phyloP scores from a whole-genome alignment of 148 eudicot species.

The Heliosperma pusillum region DNA sequence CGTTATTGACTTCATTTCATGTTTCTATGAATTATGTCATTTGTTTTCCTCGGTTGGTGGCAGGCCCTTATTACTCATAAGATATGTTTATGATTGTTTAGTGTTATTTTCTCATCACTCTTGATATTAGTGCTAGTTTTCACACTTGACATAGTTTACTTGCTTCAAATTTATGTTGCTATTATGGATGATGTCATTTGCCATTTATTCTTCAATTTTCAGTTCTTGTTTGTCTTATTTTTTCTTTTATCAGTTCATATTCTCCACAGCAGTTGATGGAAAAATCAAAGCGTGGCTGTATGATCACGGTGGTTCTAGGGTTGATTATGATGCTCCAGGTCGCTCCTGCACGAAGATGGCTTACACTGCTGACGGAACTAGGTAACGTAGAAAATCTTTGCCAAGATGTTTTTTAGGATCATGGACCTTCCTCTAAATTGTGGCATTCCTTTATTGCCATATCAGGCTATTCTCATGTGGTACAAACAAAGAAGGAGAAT shows the following conservation, averaged over 20 bases:
- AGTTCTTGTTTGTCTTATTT: not conserved
- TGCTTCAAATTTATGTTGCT: conserved; percentile 7
- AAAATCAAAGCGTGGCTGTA: conserved; percentile 92
- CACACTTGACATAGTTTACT: not conserved
- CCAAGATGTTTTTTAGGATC: conserved; percentile 1
- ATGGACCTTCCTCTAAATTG: conserved; percentile 10
- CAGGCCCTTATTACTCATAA: not conserved
- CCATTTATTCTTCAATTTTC: not conserved
- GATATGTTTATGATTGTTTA: not conserved
- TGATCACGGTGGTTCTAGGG: conserved; percentile 77
- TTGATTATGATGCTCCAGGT: conserved; percentile 87
- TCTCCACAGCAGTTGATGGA: conserved; percentile 87
- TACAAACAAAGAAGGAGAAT: conserved; percentile 79
- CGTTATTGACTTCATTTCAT: not conserved
- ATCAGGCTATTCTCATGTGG: conserved; percentile 83
- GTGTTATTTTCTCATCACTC: not conserved
- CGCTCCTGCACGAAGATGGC: conserved; percentile 86
- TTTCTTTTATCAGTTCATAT: conserved; percentile 52
- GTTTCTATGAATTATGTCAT: not conserved
- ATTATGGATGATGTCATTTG: not conserved
- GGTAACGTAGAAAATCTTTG: conserved; percentile 33
- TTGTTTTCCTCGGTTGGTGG: not conserved
- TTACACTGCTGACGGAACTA: conserved; percentile 81
- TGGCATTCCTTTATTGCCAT: conserved; percentile 10
- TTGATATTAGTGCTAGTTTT: not conserved